Evolutionary conservation across 352 stramenopile species (phyloP).

Genomic region (Lagenidium giganteum): DNA sequence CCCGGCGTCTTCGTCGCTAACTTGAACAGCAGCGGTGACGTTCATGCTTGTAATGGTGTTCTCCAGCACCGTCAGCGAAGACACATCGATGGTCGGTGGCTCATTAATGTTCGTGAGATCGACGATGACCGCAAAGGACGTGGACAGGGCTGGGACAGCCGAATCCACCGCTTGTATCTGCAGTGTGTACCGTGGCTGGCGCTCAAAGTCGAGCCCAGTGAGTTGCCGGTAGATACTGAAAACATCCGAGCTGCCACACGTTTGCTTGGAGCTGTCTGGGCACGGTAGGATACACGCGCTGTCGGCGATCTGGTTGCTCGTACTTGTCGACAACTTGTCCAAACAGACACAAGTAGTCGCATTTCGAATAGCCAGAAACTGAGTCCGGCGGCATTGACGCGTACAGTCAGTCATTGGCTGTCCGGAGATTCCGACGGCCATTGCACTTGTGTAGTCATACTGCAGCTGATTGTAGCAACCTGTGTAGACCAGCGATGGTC

Average conservation of each 20-base stretch:
- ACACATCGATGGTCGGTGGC: conserved; percentile 10
- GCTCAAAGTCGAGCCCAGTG: conserved; percentile 20
- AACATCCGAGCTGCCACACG: conserved; percentile 8
- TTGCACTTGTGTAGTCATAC: too few relatives aligned
- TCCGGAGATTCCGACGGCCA: too few relatives aligned
- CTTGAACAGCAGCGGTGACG: conserved; percentile 7
- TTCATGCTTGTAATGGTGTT: conserved; percentile 4
- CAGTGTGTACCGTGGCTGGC: conserved; percentile 5
- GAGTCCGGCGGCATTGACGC: too few relatives aligned
- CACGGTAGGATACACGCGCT: conserved; percentile 5
- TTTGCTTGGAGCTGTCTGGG: neutral
- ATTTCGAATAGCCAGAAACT: too few relatives aligned
- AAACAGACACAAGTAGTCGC: too few relatives aligned
- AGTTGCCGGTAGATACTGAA: conserved; percentile 18
- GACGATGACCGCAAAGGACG: conserved; percentile 6
- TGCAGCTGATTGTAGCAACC: conserved; percentile 19
- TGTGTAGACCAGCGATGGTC: conserved; percentile 14
- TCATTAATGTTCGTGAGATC: conserved; percentile 15
- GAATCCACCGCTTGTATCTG: conserved; percentile 14
- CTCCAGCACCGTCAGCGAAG: conserved; percentile 10
- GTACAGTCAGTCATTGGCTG: too few relatives aligned
- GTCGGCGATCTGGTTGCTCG: conserved; percentile 4
- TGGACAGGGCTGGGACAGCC: conserved; percentile 11
- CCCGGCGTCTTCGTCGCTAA: conserved; percentile 11
- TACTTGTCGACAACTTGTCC: too few relatives aligned